Percentiles rank a stretch among this genome's conserved stretches.
Conservation (phyloP, 2,329 filamentous ascomycete genomes). For the Aspergillus terreus region DNA sequence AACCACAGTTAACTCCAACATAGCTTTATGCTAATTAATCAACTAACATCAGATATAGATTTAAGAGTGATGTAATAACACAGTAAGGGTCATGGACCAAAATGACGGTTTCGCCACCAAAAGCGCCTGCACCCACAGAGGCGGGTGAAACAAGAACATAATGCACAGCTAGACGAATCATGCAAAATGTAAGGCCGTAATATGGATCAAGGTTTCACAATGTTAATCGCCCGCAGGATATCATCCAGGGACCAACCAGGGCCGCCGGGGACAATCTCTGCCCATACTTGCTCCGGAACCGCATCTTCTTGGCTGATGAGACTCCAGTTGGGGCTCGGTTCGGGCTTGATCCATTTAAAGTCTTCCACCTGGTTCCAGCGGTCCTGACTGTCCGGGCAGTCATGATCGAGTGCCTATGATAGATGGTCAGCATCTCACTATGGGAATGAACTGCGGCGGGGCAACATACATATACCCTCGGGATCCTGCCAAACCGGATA, state of each 20-base stretch:
- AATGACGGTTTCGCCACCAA: no score
- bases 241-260: slow-evolving; percentile 61
- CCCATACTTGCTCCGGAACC: slow-evolving; percentile 65
- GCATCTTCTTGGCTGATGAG: slow-evolving; percentile 60
- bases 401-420: slow-evolving; percentile 27
- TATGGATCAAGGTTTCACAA: slow-evolving; percentile 6
- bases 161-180: not conserved
- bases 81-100: no score
- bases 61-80: no score
- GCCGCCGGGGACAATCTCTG: slow-evolving; percentile 61
- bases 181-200: not conserved
- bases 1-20: no score
- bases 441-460: no score
- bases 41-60: no score
- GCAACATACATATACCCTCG: slow-evolving; percentile 61
- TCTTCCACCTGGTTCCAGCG: slow-evolving; percentile 91
- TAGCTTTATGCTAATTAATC: no score
- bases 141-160: not conserved
- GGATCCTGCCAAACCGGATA: slow-evolving; percentile 76
- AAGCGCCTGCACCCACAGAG: slow-evolving; percentile 3
- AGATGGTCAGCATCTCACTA: slow-evolving; percentile 3
- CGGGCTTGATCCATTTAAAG: slow-evolving; percentile 92
- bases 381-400: slow-evolving; percentile 48
- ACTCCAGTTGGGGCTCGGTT: slow-evolving; percentile 84
- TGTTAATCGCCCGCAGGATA: slow-evolving; percentile 50